Evolutionary conservation across 2,329 filamentous ascomycete genomes (phyloP), one percentile per base, ranked within the genome.

Genomic region (Clarireedia paspali): DNA sequence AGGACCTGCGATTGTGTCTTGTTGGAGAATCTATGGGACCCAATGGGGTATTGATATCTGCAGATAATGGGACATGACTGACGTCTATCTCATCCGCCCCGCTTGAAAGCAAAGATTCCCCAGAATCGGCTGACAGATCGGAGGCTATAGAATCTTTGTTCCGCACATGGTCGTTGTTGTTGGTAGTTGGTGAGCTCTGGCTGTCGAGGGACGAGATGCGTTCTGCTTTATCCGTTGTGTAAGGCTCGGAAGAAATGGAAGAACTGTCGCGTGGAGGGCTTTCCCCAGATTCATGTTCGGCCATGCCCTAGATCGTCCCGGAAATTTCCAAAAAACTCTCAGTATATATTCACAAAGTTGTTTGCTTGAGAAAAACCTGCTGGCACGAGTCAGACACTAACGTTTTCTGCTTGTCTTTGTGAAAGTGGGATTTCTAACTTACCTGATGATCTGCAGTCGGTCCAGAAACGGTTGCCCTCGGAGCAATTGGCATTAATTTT

Each of bases 51-150:
- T 20, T 20, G 14, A 20, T 39, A 17, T 53, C 40, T 39, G 50
- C 30, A 12, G 56, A 61, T 34, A 66, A 49, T 42, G 51, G 57
- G 44, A 64, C 61, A 56, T 64, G 62, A 52, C 65, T 66, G 46
- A 64, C 54, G 56, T 67, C 62, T 36, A 61, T 56, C 26, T 60
- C 60, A 34, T 66, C 63, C 23, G 14, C 30, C 42, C 39, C 34
- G n/a, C n/a, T 44, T 17, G 52, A 50, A 6, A 39, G 36, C 2
- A 53, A 39, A 24, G 50, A 38, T 20, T 30, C 15, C 38, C 26
- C 27, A 15, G 42, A 39, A 27, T 20, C 20, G 17, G 42, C 27
- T 20, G 42, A 53, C 9, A 38, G 5, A 14, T 23, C 38, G 24
- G 50, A 53, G 36, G 42, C 15, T 27, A 48, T 10, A 9, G 42